Evolutionary conservation across 2,329 filamentous ascomycete species (phyloP).

Genomic region (Curvularia verruculosa): DNA sequence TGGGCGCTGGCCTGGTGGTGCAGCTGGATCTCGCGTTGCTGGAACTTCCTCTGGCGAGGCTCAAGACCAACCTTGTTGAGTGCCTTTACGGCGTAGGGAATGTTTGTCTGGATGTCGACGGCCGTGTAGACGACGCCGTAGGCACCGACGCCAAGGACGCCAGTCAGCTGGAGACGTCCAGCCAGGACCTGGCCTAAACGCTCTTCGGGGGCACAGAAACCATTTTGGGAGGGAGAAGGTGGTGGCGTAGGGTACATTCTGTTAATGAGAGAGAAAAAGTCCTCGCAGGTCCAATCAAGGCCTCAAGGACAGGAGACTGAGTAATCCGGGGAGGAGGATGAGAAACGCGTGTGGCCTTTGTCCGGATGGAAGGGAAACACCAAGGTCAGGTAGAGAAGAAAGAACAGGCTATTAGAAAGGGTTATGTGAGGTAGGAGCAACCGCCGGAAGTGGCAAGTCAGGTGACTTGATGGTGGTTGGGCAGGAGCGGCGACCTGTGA

Average conservation of each 20-base stretch:
- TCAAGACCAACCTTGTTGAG: conserved; percentile 94
- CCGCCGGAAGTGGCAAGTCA: conserved; percentile 29
- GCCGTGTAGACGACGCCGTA: conserved; percentile 97
- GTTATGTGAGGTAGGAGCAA: conserved; percentile 15
- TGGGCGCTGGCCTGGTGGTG: conserved; percentile 90
- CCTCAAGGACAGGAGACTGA: conserved; percentile 45
- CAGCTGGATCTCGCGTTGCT: conserved; percentile 88
- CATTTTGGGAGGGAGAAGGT: conserved; percentile 54
- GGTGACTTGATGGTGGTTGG: conserved; percentile 26
- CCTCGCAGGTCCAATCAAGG: conserved; percentile 51
- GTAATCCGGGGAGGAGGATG: conserved; percentile 23
- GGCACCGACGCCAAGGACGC: conserved; percentile 88
- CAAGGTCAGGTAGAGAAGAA: conserved; percentile 1
- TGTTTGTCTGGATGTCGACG: conserved; percentile 78
- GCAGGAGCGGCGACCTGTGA: conserved; percentile 7
- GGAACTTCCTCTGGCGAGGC: conserved; percentile 83
- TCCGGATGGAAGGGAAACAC: conserved; percentile 8
- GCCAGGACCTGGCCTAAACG: conserved; percentile 84
- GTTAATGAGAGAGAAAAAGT: conserved; percentile 31
- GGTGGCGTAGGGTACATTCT: conserved; percentile 60
- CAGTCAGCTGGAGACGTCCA: conserved; percentile 79
- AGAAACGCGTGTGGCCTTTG: conserved; percentile 8
- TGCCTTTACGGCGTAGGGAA: conserved; percentile 93
- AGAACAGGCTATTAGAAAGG: conserved; percentile 24
- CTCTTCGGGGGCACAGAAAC: conserved; percentile 70